phyloP scores from a whole-genome alignment of 106 monocot genomes.

The Dendrobium nobile region DNA sequence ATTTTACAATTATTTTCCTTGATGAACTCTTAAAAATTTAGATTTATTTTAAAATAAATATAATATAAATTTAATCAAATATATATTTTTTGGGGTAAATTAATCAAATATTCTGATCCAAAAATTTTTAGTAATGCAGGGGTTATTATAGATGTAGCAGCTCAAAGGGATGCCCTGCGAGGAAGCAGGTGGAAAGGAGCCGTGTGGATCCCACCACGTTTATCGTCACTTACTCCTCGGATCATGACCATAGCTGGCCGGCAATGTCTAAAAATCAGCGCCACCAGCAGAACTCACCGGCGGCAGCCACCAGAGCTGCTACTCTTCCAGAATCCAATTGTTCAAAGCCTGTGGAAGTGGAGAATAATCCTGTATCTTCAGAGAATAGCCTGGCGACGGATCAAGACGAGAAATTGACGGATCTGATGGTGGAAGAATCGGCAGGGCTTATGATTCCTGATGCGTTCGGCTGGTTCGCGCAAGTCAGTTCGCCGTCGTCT shows the following conservation, averaged over 20 bases:
- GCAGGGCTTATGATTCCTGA: constrained; percentile 9
- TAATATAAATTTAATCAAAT: neutral
- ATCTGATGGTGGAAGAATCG: constrained; percentile 16
- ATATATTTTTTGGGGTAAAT: neutral
- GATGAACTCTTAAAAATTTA: no score
- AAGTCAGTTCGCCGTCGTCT: constrained; percentile 25
- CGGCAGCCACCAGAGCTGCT: neutral
- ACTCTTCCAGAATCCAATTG: neutral
- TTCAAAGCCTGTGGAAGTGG: neutral
- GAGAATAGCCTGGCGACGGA: neutral
- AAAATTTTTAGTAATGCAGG: constrained; percentile 13
- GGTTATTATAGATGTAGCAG: constrained; percentile 74
- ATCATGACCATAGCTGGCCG: constrained; percentile 62
- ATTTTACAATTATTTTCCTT: no score
- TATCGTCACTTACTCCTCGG: constrained; percentile 58
- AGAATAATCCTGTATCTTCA: neutral
- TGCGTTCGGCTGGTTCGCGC: constrained; percentile 29
- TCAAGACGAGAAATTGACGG: constrained; percentile 18
- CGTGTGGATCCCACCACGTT: constrained; percentile 46
- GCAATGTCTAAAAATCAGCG: constrained; percentile 26
- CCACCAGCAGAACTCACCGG: neutral
- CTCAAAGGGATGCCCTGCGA: constrained; percentile 58
- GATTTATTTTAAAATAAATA: neutral
- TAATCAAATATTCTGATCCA: neutral
- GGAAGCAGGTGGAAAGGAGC: constrained; percentile 72